A percentile compares a stretch with the other conserved stretches of the same genome.
Evolutionary conservation across 1,284 basidiomycete species (phyloP).

Genomic region (Coniferiporia weirii): DNA sequence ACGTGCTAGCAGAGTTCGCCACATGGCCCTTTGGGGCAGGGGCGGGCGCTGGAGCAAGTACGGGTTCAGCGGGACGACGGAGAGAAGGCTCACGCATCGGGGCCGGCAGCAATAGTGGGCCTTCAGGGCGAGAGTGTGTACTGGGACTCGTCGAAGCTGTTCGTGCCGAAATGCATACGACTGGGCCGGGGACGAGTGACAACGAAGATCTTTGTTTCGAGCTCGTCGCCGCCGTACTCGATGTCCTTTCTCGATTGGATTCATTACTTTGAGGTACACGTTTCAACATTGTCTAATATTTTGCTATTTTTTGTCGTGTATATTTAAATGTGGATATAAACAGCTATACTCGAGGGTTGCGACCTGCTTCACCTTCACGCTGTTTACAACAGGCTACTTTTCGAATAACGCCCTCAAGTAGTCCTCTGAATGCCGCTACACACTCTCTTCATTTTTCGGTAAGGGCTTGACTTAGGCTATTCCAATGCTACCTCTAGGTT

Average conservation of each 20-base stretch:
- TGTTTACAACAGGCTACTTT: too few species aligned
- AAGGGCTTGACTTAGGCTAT: too few species aligned
- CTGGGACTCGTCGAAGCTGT: conserved; percentile 78
- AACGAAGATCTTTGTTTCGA: conserved; percentile 82
- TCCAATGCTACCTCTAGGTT: too few species aligned
- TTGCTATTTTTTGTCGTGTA: not conserved
- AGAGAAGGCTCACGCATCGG: conserved; percentile 46
- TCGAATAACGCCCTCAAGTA: too few species aligned
- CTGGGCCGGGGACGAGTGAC: conserved; percentile 33
- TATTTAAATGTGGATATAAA: not conserved
- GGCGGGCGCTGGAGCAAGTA: conserved; percentile 27
- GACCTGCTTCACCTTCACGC: too few species aligned
- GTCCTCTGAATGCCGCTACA: too few species aligned
- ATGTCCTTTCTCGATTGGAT: conserved; percentile 86
- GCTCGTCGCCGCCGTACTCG: conserved; percentile 83
- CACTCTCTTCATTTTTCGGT: too few species aligned
- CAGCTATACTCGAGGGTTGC: too few species aligned
- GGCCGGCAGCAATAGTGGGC: conserved; percentile 37
- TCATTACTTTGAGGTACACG: conserved; percentile 51
- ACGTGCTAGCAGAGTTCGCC: conserved; percentile 84
- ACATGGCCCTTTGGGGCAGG: conserved; percentile 73
- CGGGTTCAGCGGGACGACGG: conserved; percentile 29
- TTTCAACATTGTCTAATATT: not conserved
- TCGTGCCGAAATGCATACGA: conserved; percentile 54
- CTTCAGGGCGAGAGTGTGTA: conserved; percentile 54